Conservation (phyloP, 371 early-diverging fungal genomes). For the Blyttiomyces sp. region DNA sequence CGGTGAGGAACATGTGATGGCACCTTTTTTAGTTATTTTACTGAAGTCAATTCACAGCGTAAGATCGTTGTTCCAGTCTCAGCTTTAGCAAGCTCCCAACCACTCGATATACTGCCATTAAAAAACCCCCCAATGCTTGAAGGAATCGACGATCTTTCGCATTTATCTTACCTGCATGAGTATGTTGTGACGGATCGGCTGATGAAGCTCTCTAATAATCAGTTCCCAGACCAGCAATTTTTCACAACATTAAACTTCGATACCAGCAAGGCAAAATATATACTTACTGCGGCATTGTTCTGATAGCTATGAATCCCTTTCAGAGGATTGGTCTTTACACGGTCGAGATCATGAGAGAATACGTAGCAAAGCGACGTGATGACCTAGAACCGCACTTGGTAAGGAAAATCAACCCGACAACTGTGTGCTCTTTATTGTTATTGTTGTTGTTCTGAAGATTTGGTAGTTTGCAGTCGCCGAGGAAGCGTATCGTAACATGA, state of each 20-base stretch:
- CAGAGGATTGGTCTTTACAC: conserved; percentile 82
- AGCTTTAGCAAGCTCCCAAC: conserved; percentile 61
- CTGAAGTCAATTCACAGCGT: neutral
- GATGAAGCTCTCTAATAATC: conserved; percentile 83
- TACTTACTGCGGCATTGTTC: conserved; percentile 98
- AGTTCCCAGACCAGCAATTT: conserved; percentile 60
- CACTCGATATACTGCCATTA: conserved; percentile 73
- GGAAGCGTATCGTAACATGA: conserved; percentile 94
- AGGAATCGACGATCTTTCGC: conserved; percentile 80
- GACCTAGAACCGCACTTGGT: conserved; percentile 96
- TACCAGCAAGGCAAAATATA: conserved; percentile 90
- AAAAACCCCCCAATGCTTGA: conserved; percentile 67
- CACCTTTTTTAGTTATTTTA: neutral
- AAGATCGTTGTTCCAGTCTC: conserved; percentile 72
- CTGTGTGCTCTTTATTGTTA: neutral
- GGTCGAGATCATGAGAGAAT: conserved; percentile 82
- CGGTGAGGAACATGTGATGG: conserved; percentile 20
- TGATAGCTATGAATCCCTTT: conserved; percentile 98
- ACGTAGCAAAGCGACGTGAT: conserved; percentile 89
- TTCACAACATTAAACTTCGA: conserved; percentile 84
- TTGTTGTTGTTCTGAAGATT: no score
- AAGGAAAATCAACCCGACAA: neutral
- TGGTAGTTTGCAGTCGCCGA: conserved; percentile 90
- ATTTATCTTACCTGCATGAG: conserved; percentile 90
- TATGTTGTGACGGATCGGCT: neutral